These are phyloP conservation scores for Trichoderma cornu-damae DNA, from an alignment of 2,329 filamentous ascomycete genomes.

Conservation along the genomic window DNA sequence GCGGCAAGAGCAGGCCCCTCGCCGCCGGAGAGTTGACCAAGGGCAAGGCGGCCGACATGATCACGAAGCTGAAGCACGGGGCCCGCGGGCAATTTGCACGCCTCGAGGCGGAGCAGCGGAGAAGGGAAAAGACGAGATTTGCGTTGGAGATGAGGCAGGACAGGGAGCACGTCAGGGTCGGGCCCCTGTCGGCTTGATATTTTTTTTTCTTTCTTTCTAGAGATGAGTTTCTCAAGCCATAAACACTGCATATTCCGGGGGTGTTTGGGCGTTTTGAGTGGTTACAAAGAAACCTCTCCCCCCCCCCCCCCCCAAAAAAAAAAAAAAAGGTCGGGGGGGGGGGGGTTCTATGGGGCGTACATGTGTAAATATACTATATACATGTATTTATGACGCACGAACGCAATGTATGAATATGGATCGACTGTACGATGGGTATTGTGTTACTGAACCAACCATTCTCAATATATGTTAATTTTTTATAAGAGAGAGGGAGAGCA, in stretches of 20 bases:
- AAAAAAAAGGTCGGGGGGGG: background rate
- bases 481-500: too few relatives aligned
- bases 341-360: too few relatives aligned
- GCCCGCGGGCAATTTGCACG: constrained; percentile 59
- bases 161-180: constrained; percentile 52
- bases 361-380: too few relatives aligned
- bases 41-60: constrained; percentile 82
- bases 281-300: too few relatives aligned
- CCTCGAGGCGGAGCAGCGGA: constrained; percentile 49
- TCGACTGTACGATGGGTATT: background rate
- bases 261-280: background rate
- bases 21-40: constrained; percentile 59
- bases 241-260: background rate
- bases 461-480: background rate
- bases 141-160: constrained; percentile 38
- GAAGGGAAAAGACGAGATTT: constrained; percentile 36
- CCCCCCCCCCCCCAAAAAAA: too few relatives aligned
- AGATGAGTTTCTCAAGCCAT: too few relatives aligned
- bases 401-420: background rate
- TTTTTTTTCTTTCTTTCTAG: background rate
- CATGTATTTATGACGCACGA: background rate
- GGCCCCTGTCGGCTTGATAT: constrained; percentile 40
- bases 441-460: background rate
- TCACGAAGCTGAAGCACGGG: constrained; percentile 84
- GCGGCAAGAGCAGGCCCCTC: constrained; percentile 49